Evolutionary conservation across 805 yeast genomes (phyloP), one percentile per base, ranked within the genome.

Genomic region (Dipodascopsis uninucleata): DNA sequence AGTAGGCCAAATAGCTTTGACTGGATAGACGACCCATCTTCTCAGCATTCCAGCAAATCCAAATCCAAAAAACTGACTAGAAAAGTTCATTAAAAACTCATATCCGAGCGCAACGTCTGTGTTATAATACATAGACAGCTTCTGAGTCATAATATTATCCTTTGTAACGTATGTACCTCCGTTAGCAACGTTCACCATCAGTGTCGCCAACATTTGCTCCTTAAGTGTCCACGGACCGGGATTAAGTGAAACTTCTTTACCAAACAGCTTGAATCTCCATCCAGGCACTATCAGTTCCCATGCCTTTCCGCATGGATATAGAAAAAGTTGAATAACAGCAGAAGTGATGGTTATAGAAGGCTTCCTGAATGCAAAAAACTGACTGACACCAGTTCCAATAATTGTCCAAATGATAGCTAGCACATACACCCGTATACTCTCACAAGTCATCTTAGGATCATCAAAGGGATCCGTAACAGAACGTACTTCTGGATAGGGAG

Each of bases 1-100:
- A 1, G 76, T 63, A 3, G 90, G 90, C 89, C 89, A 84, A 40
- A 81, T 71, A 63, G 80, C 76, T n/a, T 77, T 67, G 4, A 81
- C 72, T 4, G 87, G 82, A 46, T 75, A 74, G 12, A 82, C 81
- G 49, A 82, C 69, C 28, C 79, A 68, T 52, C 75, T 71, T 52
- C 82, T 69, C 31, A 75, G 68, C 45, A 82, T 41, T 24, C 89
- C 89, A 34, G 85, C 85, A 41, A 79, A 61, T 22, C 83, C 81
- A 52, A 78, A 78, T 7, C 89, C 88, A 40, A 82, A 69, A 53
- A 77, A 68, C 60, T 82, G 86, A 29, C 82, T 72, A 10, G 82
- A 71, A 40, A 77, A 58, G 35, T 71, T 68, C 34, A 78, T 67
- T 40, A 79, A 60, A 24, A 81, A 62, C 49, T 72, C 73, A 49